Evolutionary conservation across 441 rosid species (phyloP).

Genomic region (California macrophylla): DNA sequence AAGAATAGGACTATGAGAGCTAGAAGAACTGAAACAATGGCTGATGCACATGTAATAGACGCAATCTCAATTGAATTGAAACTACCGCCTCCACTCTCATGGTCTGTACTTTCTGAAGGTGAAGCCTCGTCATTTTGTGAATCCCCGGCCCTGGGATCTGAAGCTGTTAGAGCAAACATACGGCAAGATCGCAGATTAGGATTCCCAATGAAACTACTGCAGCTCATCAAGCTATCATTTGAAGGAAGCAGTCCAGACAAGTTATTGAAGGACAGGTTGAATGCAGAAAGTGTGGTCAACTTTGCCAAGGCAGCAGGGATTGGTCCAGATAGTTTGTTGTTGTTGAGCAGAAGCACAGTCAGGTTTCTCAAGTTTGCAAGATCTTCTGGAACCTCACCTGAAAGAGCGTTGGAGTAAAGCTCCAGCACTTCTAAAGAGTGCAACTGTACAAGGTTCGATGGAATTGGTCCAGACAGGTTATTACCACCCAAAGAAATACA

Average conservation of each 20-base stretch:
- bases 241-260: constrained; percentile 45
- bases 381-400: constrained; percentile 40
- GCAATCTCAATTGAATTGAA: constrained; percentile 70
- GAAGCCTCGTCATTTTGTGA: constrained; percentile 21
- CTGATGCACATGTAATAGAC: constrained; percentile 65
- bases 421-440: constrained; percentile 36
- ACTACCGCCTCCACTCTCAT: constrained; percentile 14
- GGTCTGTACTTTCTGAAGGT: constrained; percentile 16
- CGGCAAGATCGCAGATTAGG: constrained; percentile 41
- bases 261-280: constrained; percentile 52
- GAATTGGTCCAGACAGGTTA: constrained; percentile 38
- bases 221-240: constrained; percentile 31
- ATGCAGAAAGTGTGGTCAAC: constrained; percentile 30
- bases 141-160: constrained; percentile 25
- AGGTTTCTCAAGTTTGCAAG: constrained; percentile 40
- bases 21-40: constrained; percentile 62
- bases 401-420: constrained; percentile 46
- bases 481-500: constrained; percentile 49
- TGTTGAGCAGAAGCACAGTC: constrained; percentile 41
- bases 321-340: constrained; percentile 46
- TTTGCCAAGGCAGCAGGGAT: constrained; percentile 46
- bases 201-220: constrained; percentile 45
- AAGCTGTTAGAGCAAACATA: constrained; percentile 23
- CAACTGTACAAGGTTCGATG: constrained; percentile 34
- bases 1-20: constrained; percentile 50